Percentiles rank a stretch among this genome's conserved stretches.
phyloP scores from a whole-genome alignment of 1,139 yeast species.

The Spathaspora jeffriesii region DNA sequence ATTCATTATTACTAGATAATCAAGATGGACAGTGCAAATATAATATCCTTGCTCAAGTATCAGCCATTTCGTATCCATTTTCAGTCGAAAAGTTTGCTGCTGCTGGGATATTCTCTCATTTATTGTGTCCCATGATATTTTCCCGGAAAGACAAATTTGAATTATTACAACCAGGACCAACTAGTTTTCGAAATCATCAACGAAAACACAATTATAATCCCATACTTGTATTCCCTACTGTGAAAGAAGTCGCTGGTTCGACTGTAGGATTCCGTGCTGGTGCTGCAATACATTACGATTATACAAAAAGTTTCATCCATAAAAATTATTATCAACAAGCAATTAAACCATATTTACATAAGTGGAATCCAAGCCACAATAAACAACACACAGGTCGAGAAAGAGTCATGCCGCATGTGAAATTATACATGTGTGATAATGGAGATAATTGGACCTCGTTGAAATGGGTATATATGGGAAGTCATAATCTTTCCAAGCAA shows the following conservation, averaged over 20 bases:
- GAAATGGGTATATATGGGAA: conserved; percentile 66
- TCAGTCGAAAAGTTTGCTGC: conserved; percentile 28
- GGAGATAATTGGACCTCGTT: conserved; percentile 49
- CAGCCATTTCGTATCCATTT: conserved; percentile 62
- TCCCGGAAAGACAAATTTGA: conserved; percentile 14
- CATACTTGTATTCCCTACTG: conserved; percentile 55
- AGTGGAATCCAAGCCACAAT: conserved; percentile 24
- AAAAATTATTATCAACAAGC: conserved; percentile 31
- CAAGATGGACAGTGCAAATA: conserved; percentile 14
- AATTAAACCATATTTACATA: conserved; percentile 32
- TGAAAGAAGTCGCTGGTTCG: conserved; percentile 44
- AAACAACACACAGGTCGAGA: conserved; percentile 30
- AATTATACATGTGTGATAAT: conserved; percentile 43
- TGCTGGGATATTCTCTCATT: conserved; percentile 55
- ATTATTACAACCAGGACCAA: conserved; percentile 30
- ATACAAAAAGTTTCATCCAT: conserved; percentile 21
- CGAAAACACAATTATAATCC: conserved; percentile 37
- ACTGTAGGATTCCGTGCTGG: conserved; percentile 51
- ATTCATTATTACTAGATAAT: conserved; percentile 27
- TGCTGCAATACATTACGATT: conserved; percentile 55
- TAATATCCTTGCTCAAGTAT: conserved; percentile 53
- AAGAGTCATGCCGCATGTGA: conserved; percentile 39
- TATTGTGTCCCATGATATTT: conserved; percentile 48
- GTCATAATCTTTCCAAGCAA: conserved; percentile 64
- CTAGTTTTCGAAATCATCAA: conserved; percentile 26